phyloP scores from a whole-genome alignment of 805 yeast species.

The Candida sithepensis region DNA sequence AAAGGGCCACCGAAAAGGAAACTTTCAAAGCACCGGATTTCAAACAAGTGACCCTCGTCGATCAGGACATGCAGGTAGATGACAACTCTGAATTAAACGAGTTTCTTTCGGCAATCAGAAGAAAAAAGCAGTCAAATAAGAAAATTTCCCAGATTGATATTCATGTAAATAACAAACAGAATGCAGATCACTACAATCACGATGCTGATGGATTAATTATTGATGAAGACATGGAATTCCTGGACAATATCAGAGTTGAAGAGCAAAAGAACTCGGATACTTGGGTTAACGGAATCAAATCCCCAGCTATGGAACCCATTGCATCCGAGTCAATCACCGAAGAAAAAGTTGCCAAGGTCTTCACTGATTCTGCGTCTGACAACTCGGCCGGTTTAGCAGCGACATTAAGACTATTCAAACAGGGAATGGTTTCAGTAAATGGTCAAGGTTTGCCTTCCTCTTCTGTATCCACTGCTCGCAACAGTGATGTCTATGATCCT shows the following conservation, averaged over 20 bases:
- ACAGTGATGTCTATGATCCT: constrained; percentile 38
- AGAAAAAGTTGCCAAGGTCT: constrained; percentile 6
- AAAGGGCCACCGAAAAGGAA: constrained; percentile 16
- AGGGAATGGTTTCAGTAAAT: constrained; percentile 1
- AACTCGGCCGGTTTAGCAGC: constrained; percentile 33
- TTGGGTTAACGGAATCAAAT: constrained; percentile 18
- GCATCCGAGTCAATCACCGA: background rate
- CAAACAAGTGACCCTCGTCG: constrained; percentile 24
- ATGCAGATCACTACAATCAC: background rate
- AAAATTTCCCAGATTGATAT: too few species aligned
- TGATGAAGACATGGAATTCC: constrained; percentile 36
- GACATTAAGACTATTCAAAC: constrained; percentile 31
- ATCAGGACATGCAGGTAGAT: constrained; percentile 24
- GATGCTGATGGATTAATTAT: constrained; percentile 21
- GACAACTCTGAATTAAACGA: constrained; percentile 24
- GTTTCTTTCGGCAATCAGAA: constrained; percentile 29
- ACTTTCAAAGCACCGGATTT: constrained; percentile 14
- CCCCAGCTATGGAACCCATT: constrained; percentile 21
- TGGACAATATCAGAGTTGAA: constrained; percentile 24
- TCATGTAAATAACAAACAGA: too few species aligned
- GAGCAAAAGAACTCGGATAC: too few species aligned
- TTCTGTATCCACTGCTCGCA: background rate
- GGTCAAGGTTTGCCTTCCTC: background rate
- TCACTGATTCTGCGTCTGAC: constrained; percentile 11
- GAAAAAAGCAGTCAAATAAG: constrained; percentile 25